Evolutionary conservation across 768 basidiomycete genomes (phyloP).

Genomic region (Clavulina sp.): DNA sequence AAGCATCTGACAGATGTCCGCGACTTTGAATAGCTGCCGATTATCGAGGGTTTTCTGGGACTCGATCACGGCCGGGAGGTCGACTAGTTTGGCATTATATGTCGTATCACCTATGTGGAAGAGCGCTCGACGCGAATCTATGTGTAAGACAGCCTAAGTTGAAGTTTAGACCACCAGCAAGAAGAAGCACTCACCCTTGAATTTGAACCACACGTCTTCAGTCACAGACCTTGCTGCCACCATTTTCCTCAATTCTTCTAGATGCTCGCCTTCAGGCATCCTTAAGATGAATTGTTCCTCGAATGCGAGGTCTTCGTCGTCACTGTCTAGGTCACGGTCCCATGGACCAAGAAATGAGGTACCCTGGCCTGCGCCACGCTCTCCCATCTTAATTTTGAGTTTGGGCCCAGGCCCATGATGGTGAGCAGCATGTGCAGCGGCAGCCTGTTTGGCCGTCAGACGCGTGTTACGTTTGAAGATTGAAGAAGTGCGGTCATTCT

Average conservation of each 20-base stretch:
- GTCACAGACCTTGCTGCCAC: conserved; percentile 58
- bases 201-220: conserved; percentile 93
- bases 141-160: background rate
- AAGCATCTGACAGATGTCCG: conserved; percentile 88
- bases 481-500: background rate
- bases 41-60: conserved; percentile 91
- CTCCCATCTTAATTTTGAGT: conserved; percentile 75
- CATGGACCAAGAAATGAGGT: conserved; percentile 80
- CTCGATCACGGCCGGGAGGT: conserved; percentile 86
- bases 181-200: conserved; percentile 48
- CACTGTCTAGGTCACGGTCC: conserved; percentile 87
- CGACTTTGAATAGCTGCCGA: conserved; percentile 96
- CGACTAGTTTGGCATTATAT: conserved; percentile 87
- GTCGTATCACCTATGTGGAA: conserved; percentile 70
- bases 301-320: conserved; percentile 85
- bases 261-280: conserved; percentile 71
- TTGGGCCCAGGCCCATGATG: conserved; percentile 29
- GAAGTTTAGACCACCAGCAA: conserved; percentile 3
- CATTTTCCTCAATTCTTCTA: conserved; percentile 64
- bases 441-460: background rate
- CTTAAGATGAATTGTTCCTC: conserved; percentile 94
- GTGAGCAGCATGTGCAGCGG: background rate
- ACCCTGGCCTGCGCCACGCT: conserved; percentile 61
- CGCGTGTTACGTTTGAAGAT: background rate
- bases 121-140: conserved; percentile 79